Conservation (phyloP, 805 yeast species). For the Candida xyloterini region DNA sequence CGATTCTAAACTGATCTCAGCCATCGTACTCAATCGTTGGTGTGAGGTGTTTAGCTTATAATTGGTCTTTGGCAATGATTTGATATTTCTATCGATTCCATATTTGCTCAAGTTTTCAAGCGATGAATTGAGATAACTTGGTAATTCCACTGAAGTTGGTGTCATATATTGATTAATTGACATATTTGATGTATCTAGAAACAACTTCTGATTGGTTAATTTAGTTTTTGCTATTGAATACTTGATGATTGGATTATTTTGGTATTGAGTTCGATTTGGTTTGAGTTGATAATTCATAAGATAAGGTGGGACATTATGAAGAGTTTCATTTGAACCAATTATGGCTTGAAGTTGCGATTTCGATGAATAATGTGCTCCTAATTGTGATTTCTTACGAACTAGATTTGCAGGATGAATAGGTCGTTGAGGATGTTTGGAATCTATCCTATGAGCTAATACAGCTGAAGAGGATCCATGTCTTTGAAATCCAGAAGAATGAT, state of each 20-base stretch:
- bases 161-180: slow-evolving; percentile 12
- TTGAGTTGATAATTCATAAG: slow-evolving; percentile 20
- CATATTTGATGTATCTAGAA: slow-evolving; percentile 17
- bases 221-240: slow-evolving; percentile 19
- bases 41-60: slow-evolving; percentile 8
- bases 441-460: slow-evolving; percentile 2
- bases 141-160: slow-evolving; percentile 5
- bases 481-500: slow-evolving; percentile 5
- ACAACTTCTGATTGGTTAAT: slow-evolving; percentile 9
- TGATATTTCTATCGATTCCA: slow-evolving; percentile 13
- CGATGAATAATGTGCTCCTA: slow-evolving; percentile 2
- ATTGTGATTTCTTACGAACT: slow-evolving; percentile 4
- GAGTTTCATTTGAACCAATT: slow-evolving; percentile 13
- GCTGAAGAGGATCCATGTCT: not conserved
- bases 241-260: slow-evolving; percentile 23
- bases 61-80: slow-evolving; percentile 6
- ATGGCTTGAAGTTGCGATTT: slow-evolving; percentile 13
- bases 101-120: slow-evolving; percentile 9
- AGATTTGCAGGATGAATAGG: slow-evolving; percentile 2
- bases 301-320: slow-evolving; percentile 16
- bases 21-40: slow-evolving; percentile 23
- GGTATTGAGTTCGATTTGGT: slow-evolving; percentile 13
- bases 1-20: slow-evolving; percentile 29
- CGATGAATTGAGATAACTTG: slow-evolving; percentile 10
- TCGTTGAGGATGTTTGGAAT: not conserved